phyloP scores from a whole-genome alignment of 768 basidiomycete genomes.

The Suillus bovinus region DNA sequence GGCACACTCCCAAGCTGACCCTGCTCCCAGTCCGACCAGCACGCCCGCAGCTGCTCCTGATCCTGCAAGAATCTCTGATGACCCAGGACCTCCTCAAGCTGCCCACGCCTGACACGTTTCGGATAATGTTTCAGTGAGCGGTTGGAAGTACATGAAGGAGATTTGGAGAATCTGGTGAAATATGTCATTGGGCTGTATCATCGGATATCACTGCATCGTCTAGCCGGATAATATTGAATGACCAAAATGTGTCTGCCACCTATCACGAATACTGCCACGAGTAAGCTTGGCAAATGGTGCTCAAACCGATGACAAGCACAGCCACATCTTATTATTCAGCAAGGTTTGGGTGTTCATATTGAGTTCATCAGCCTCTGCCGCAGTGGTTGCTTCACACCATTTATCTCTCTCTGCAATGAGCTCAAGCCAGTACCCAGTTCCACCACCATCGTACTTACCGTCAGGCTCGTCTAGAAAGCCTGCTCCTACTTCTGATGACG shows the following conservation, averaged over 20 bases:
- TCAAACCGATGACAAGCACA: constrained; percentile 12
- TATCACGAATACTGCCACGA: not conserved
- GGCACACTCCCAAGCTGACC: constrained; percentile 9
- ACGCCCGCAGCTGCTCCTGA: constrained; percentile 14
- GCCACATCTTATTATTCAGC: constrained; percentile 35
- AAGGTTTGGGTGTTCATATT: constrained; percentile 9
- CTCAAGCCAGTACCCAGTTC: constrained; percentile 51
- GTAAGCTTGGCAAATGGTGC: constrained; percentile 10
- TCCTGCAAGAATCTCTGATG: constrained; percentile 12
- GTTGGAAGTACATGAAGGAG: not conserved
- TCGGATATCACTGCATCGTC: not conserved
- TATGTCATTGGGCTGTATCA: not conserved
- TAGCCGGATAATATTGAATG: not conserved
- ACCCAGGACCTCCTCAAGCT: not conserved
- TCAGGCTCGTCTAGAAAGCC: constrained; percentile 40
- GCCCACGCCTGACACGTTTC: constrained; percentile 1
- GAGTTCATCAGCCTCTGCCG: constrained; percentile 11
- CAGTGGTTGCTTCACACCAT: constrained; percentile 5
- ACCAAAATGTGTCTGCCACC: not conserved
- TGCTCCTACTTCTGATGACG: constrained; percentile 37
- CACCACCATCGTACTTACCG: constrained; percentile 59
- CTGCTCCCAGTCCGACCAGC: constrained; percentile 15
- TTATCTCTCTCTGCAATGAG: constrained; percentile 46
- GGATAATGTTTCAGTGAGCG: not conserved
- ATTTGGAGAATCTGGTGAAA: not conserved